These are phyloP conservation scores for Xylaria sp. DNA, from an alignment of 2,329 filamentous ascomycete genomes.

Conservation along the genomic window DNA sequence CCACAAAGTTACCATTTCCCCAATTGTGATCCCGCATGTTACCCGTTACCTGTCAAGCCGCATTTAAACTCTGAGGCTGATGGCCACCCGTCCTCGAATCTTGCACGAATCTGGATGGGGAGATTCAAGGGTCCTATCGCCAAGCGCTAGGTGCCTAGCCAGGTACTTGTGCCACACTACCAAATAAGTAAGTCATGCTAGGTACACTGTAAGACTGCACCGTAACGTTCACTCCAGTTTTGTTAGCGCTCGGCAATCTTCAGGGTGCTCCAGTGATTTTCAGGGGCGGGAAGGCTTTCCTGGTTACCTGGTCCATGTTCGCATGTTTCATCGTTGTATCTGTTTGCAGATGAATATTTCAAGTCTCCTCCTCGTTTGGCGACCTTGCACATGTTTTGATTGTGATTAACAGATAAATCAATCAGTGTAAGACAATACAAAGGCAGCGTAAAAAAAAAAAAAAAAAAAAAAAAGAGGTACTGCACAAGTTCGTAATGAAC, in stretches of 20 bases:
- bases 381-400: constrained; percentile 14
- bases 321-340: constrained; percentile 31
- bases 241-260: constrained; percentile 29
- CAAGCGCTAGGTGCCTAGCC: constrained; percentile 14
- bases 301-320: constrained; percentile 5
- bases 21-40: background rate
- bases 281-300: constrained; percentile 16
- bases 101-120: constrained; percentile 1
- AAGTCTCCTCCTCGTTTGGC: constrained; percentile 1
- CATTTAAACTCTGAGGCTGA: constrained; percentile 19
- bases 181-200: background rate
- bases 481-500: constrained; percentile 16
- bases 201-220: background rate
- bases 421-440: background rate
- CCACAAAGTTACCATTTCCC: constrained; percentile 15
- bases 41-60: constrained; percentile 3
- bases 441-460: too few species aligned
- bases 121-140: constrained; percentile 10
- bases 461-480: background rate
- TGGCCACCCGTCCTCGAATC: background rate
- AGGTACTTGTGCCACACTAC: background rate
- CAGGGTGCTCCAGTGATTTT: constrained; percentile 16
- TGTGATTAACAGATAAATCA: background rate
- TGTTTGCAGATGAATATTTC: constrained; percentile 14
- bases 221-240: background rate